Base-by-base conservation (phyloP, 441 rosid genomes). In the Gossypium lobatum region DNA sequence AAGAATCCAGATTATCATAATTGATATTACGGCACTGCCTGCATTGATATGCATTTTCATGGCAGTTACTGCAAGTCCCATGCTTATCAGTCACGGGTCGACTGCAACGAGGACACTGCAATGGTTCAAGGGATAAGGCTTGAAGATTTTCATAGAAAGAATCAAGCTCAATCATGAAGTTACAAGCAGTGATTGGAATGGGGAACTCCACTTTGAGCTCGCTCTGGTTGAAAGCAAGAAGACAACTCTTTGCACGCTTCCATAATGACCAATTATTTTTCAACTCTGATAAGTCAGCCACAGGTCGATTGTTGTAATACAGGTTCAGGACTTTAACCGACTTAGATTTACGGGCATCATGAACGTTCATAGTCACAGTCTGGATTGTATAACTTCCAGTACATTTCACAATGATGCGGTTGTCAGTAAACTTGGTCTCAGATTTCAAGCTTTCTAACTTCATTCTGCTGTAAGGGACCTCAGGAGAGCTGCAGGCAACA, bases 41-140 rank as follows among this genome's bases (percentile, higher is more conserved):
- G 92, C 99, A 97, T 79, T 97, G 99, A 82, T 97, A 97, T 67
- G 99, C 99, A 89, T 93, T 97, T 85, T 97, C 99, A 80, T 95
- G 99, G 84, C 99, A 97, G 80, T 92, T 97, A 85, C 95, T 2
- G 78, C 99, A 97, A 78, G 93, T 93, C 72, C 99, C 99, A 84
- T 97, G 98, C 88, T 84, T 97, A 86, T 97, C 99, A 75, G 94
- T 93, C 75, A 95, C 99, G 72, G 99, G 91, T 73, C 98, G 90
- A 82, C 97, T 95, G 86, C 99, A 97, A 62, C 99, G 98, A 34
- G 99, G 99, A 85, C 99, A 97, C 71, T 95, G 99, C 86, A 97
- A 80, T 80, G 98, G 98, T 74, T 97, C 99, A 80, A 95, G 97
- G 60, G 98, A 97, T 77, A 95, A 83, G 72, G 99, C 99, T 85